phyloP scores from a whole-genome alignment of 2,329 filamentous ascomycete species.

The Coleophoma cylindrospora region DNA sequence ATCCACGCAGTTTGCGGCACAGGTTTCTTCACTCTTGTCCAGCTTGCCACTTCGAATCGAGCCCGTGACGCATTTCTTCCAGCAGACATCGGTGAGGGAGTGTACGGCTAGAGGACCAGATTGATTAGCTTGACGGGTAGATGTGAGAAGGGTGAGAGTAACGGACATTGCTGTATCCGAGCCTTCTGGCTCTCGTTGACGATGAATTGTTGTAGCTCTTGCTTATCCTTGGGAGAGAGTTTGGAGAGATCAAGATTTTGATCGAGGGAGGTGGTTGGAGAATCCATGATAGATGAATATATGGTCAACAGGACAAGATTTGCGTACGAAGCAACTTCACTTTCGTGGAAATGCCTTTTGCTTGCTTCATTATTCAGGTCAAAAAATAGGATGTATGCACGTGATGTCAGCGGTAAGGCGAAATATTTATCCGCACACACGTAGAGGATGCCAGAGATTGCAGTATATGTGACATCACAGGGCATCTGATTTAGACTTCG shows the following conservation, averaged over 20 bases:
- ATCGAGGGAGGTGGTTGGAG: slow-evolving; percentile 13
- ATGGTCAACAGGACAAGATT: too few species aligned
- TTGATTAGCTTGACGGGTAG: background rate
- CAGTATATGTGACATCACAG: too few species aligned
- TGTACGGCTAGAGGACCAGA: slow-evolving; percentile 48
- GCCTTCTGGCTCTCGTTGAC: slow-evolving; percentile 81
- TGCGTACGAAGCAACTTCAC: too few species aligned
- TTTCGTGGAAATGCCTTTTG: too few species aligned
- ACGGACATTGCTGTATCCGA: slow-evolving; percentile 47
- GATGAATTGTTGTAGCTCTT: slow-evolving; percentile 82
- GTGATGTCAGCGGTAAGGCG: too few species aligned
- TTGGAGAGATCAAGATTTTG: slow-evolving; percentile 58
- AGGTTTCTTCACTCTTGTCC: slow-evolving; percentile 73
- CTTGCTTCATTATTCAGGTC: too few species aligned
- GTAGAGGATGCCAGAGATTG: too few species aligned
- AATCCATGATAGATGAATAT: slow-evolving; percentile 26
- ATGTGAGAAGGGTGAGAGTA: background rate
- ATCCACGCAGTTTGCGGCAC: slow-evolving; percentile 89
- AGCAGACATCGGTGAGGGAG: slow-evolving; percentile 73
- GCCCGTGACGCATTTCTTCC: slow-evolving; percentile 85
- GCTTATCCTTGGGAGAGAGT: slow-evolving; percentile 77
- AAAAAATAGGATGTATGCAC: too few species aligned
- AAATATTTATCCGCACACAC: too few species aligned
- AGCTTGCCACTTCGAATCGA: slow-evolving; percentile 67
- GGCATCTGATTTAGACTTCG: too few species aligned